Evolutionary conservation across 1,284 basidiomycete species (phyloP), one percentile per base, ranked within the genome.

Genomic region (Ceratobasidium papillatum): DNA sequence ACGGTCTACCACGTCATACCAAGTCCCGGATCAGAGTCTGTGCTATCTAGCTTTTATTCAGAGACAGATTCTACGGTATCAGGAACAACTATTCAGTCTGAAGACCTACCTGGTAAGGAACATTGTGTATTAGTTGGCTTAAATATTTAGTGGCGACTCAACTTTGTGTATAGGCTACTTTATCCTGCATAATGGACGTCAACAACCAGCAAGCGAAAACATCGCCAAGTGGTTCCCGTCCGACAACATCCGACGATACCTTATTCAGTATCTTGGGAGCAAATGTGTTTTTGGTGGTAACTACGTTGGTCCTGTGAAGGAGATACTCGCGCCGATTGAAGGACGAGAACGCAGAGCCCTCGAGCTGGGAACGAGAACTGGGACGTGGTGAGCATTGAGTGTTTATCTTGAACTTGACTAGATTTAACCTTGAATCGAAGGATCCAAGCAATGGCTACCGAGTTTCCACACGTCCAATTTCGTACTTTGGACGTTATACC

Each of bases 1-100:
- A 19, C 45, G 22, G 66, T 71, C 54, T 71, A 71, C 27, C 52
- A 25, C 32, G 66, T 71, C 14, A n/a, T 9, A 43, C 66, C 54
- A 3, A 30, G 27, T 22, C 27, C 52, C 1, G 32, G 43, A n/a
- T 9, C 7, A 12, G 52, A 54, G 3, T 34, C 30, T 22, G 22
- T 11, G 14, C 52, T 58, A 22, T 25, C 52, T 19, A 22, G 38
- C 2, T 38, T 52, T 45, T 25, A 27, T 2, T 58, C 52, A 38
- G 52, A 52, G 5, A 30, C 54, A 11, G 52, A 36, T 14, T 56
- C 66, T 14, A n/a, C 14, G 2, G 7, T 4, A 22, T 56, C 66
- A 1, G 38, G 19, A 25, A 59, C 51, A 11, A 71, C 66, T 45
- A 71, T 71, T 9, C 34, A 52, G 17, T 58, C 66, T 9, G 66